A percentile compares a stretch with the other conserved stretches of the same genome.
Evolutionary conservation across 306 rosid species (phyloP).

Genomic region (Quercus agrifolia): DNA sequence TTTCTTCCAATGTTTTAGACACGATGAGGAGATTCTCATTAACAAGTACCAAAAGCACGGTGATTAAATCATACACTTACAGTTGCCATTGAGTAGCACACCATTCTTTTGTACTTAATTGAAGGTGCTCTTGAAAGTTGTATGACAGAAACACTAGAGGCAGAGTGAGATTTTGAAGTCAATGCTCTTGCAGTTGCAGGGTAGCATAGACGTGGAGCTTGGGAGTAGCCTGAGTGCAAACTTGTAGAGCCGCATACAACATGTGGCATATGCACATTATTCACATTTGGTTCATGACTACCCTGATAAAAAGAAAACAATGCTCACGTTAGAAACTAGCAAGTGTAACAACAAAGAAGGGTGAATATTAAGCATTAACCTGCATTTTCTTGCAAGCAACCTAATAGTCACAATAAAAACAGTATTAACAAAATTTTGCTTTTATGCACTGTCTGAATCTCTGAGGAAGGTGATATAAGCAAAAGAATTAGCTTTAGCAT

Average conservation of each 20-base stretch:
- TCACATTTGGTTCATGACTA: constrained; percentile 17
- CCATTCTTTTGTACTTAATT: constrained; percentile 32
- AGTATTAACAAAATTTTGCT: too few relatives aligned
- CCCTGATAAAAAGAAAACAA: constrained; percentile 31
- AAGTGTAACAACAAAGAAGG: too few relatives aligned
- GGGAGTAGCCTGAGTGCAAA: constrained; percentile 13
- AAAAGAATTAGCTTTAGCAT: background rate
- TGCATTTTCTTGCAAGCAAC: too few relatives aligned
- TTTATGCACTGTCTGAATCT: too few relatives aligned
- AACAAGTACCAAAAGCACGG: constrained; percentile 5
- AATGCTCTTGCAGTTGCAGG: constrained; percentile 17
- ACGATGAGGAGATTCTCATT: background rate
- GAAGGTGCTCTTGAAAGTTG: constrained; percentile 30
- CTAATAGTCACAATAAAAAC: too few relatives aligned
- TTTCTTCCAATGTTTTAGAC: constrained; percentile 1
- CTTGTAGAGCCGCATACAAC: constrained; percentile 4
- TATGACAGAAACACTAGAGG: constrained; percentile 24
- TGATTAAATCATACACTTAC: constrained; percentile 29
- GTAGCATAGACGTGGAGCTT: background rate
- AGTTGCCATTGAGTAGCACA: constrained; percentile 41
- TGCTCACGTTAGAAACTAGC: background rate
- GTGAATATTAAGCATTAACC: background rate
- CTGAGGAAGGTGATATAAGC: background rate
- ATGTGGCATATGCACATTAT: constrained; percentile 24
- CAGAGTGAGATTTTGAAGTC: constrained; percentile 32